Evolutionary conservation across 2,329 filamentous ascomycete species (phyloP).

Genomic region (Colletotrichum gigasporum): DNA sequence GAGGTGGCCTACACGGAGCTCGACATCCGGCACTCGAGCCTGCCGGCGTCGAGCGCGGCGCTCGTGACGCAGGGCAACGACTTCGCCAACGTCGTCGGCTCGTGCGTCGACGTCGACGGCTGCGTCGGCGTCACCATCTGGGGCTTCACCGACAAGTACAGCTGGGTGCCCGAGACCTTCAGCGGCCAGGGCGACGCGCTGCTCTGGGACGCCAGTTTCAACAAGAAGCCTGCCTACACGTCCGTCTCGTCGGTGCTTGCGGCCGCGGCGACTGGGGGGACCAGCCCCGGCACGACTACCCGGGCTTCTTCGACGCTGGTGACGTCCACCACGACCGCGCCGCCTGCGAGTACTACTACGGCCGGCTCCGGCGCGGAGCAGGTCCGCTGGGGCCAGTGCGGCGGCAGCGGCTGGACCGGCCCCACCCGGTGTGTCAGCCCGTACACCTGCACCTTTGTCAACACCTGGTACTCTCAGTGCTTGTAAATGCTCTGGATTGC

Average conservation of each 20-base stretch:
- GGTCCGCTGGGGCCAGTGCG: conserved; percentile 35
- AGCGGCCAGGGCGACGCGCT: conserved; percentile 50
- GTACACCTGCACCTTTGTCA: conserved; percentile 30
- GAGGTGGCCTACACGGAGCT: conserved; percentile 71
- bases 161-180: conserved; percentile 50
- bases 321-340: conserved; percentile 6
- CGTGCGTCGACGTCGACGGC: conserved; percentile 46
- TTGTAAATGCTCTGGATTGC: neutral
- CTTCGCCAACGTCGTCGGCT: conserved; percentile 51
- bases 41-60: conserved; percentile 54
- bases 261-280: conserved; percentile 35
- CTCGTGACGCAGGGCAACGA: conserved; percentile 56
- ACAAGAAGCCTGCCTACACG: conserved; percentile 50
- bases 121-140: conserved; percentile 57
- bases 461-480: conserved; percentile 37
- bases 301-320: conserved; percentile 4
- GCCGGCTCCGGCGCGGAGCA: conserved; percentile 16
- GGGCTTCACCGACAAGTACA: conserved; percentile 52
- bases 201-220: conserved; percentile 47
- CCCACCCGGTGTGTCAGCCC: conserved; percentile 31
- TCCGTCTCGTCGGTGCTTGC: conserved; percentile 48
- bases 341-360: conserved; percentile 22
- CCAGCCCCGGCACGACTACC: neutral
- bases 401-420: conserved; percentile 32
- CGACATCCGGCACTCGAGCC: conserved; percentile 60